Base-by-base conservation (phyloP, 352 stramenopile species). In the Phytophthora melonis region DNA sequence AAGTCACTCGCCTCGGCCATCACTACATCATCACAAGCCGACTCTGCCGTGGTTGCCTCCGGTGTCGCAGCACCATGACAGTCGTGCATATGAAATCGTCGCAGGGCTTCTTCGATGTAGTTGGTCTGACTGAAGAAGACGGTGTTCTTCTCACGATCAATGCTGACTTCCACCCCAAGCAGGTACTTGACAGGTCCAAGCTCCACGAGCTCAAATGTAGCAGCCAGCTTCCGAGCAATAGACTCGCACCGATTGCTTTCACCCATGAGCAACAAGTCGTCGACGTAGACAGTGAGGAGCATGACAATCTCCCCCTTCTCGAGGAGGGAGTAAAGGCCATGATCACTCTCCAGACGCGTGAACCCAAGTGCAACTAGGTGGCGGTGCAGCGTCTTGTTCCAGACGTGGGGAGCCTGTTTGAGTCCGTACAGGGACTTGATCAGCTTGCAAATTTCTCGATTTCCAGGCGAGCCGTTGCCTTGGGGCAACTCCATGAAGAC, bases 351-450 rank as follows among this genome's bases (percentile, higher is more conserved):
- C 5, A 63, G 21, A 11, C 58, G 39, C 18, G 7, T 13, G 23
- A 63, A 63, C 14, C 58, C 23, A 3, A 63, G 36, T 25, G 41
- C 41, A 25, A 63, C 39, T 5, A 63, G 7, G 23, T 63, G 58
- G 3, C 41, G 36, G 54, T 70, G 63, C 14, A 64, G 18, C 5
- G 55, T 64, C 6, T 64, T 34, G n/a, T 70, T 70, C 63, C 63
- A 70, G 30, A 64, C 63, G 34, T 41, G 34, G 34, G 34, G 34
- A 16, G 34, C 9, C 34, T 41, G 34, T 41, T 41, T 41, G 34
- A 41, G 34, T 41, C 34, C 34, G 13, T 41, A 41, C 34, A 41
- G 7, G 34, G 34, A 41, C 34, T 41, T 41, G 13, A 41, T 41
- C 34, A 41, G 34, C 34, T 41, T 41, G 13, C 34, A 41, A 41